Conservation (phyloP, 2,329 filamentous ascomycete genomes). For the Cladosporium sp. region DNA sequence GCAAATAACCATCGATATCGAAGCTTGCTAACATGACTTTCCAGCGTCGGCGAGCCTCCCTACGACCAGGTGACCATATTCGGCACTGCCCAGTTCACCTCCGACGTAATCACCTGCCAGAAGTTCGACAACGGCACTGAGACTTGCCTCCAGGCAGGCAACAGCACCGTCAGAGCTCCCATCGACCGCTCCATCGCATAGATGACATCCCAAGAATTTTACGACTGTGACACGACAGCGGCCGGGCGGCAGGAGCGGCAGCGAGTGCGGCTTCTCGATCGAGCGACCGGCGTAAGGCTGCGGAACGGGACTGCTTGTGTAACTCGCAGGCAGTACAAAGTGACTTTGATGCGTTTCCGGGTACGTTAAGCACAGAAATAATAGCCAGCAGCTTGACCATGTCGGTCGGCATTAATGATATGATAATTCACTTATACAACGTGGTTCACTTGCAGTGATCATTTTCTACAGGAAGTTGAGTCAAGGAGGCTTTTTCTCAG, state of each 20-base stretch:
- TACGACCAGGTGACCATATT: conserved; percentile 35
- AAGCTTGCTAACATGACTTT: conserved; percentile 13
- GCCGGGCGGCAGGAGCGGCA: background rate
- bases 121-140: background rate
- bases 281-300: background rate
- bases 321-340: background rate
- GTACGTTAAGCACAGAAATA: background rate
- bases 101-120: background rate
- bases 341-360: background rate
- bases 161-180: conserved; percentile 13
- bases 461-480: too few species aligned
- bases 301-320: conserved; percentile 2
- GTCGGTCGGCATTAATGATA: background rate
- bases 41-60: conserved; percentile 35
- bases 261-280: background rate
- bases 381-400: background rate
- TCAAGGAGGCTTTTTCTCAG: too few species aligned
- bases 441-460: too few species aligned
- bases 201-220: background rate
- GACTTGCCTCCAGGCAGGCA: background rate
- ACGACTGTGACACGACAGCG: conserved; percentile 4
- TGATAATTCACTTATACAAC: too few species aligned
- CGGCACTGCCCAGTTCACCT: conserved; percentile 23
- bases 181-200: conserved; percentile 19
- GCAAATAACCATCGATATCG: background rate